phyloP scores from a whole-genome alignment of 108 stramenopile genomes.

The Cyclotella baltica region DNA sequence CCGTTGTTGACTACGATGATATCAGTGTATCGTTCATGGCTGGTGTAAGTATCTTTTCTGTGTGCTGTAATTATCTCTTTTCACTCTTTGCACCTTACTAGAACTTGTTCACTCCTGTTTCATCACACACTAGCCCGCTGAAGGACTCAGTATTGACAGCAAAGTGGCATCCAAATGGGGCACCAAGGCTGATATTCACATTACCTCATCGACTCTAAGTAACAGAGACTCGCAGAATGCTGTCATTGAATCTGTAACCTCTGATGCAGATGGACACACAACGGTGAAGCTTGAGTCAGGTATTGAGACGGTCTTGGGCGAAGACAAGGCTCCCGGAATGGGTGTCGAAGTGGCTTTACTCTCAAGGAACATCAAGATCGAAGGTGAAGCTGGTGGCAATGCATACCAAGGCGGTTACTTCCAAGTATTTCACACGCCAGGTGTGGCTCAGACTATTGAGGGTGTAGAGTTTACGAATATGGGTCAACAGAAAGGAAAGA shows the following conservation, averaged over 20 bases:
- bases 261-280: constrained; percentile 41
- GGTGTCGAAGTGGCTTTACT: constrained; percentile 70
- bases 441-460: constrained; percentile 58
- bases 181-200: constrained; percentile 57
- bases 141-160: constrained; percentile 35
- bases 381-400: constrained; percentile 47
- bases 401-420: constrained; percentile 57
- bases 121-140: constrained; percentile 31
- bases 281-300: constrained; percentile 48
- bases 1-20: constrained; percentile 52
- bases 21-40: constrained; percentile 41
- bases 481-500: constrained; percentile 57
- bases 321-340: constrained; percentile 51
- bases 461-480: constrained; percentile 67
- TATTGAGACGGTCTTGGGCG: constrained; percentile 48
- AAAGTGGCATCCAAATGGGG: constrained; percentile 45
- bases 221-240: constrained; percentile 49
- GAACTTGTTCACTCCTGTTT: no score
- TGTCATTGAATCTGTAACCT: constrained; percentile 30
- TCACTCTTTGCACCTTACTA: no score
- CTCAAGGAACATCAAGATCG: constrained; percentile 69
- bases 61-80: no score
- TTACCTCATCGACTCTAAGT: constrained; percentile 62
- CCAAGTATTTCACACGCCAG: constrained; percentile 65
- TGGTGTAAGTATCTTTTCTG: constrained; percentile 38